These are phyloP conservation scores for Cyanidiococcus yangmingshanensis DNA, from an alignment of 23 red algal genomes.

Conservation along the genomic window DNA sequence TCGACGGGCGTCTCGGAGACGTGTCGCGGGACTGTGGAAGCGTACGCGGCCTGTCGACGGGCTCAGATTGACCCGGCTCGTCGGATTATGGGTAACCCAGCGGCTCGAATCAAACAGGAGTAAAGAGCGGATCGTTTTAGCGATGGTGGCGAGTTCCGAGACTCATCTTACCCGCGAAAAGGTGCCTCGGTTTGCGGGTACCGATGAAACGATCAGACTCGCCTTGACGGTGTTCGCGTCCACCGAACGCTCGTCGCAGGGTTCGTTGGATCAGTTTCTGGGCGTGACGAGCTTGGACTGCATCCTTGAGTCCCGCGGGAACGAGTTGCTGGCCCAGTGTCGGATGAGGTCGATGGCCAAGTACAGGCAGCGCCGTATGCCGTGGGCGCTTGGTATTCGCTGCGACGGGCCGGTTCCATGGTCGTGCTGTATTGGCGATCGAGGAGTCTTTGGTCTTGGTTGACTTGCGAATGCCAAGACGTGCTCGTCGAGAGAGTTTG, in stretches of 20 bases:
- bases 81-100: conserved; percentile 8
- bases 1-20: conserved; percentile 49
- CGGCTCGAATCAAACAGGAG: neutral
- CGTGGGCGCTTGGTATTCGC: conserved; percentile 19
- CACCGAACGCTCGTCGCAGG: conserved; percentile 29
- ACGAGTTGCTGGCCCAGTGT: conserved; percentile 29
- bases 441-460: no score
- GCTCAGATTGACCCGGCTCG: conserved; percentile 28
- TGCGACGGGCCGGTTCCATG: conserved; percentile 29
- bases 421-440: conserved; percentile 25
- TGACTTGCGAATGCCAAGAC: conserved; percentile 30
- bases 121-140: neutral
- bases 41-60: conserved; percentile 70
- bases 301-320: conserved; percentile 41
- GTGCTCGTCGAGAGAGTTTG: conserved; percentile 28
- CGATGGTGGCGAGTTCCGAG: conserved; percentile 1
- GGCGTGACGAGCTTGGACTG: conserved; percentile 43
- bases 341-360: conserved; percentile 14
- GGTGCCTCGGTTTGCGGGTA: conserved; percentile 58
- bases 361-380: neutral
- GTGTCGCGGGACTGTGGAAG: conserved; percentile 52
- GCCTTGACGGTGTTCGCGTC: conserved; percentile 49
- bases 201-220: conserved; percentile 69
- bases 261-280: conserved; percentile 32
- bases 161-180: conserved; percentile 62